Evolutionary conservation across 1,139 yeast species (phyloP).

Genomic region (Eremothecium gossypii): DNA sequence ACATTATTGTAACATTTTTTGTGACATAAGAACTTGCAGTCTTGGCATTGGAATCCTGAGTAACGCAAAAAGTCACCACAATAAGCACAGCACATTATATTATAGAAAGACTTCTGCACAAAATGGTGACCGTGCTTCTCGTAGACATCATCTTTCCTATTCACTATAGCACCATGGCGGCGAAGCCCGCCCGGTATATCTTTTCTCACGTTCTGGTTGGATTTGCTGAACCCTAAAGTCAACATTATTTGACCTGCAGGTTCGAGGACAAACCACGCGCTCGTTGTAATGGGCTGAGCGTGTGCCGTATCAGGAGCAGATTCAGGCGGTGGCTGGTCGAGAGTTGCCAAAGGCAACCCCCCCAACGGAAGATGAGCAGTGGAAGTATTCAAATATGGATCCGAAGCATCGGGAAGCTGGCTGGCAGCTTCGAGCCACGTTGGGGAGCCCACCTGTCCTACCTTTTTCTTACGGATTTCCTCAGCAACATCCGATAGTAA

Average conservation of each 20-base stretch:
- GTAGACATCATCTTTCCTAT: slow-evolving; percentile 86
- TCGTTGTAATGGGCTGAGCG: slow-evolving; percentile 35
- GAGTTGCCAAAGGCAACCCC: neutral
- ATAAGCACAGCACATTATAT: slow-evolving; percentile 92
- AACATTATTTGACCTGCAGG: slow-evolving; percentile 87
- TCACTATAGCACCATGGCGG: slow-evolving; percentile 97
- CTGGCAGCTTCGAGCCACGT: slow-evolving; percentile 84
- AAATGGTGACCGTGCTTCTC: slow-evolving; percentile 97
- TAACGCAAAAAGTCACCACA: slow-evolving; percentile 93
- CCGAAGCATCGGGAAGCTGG: slow-evolving; percentile 9
- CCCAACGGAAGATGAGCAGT: slow-evolving; percentile 1
- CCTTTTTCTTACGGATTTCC: slow-evolving; percentile 84
- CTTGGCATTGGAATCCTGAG: slow-evolving; percentile 94
- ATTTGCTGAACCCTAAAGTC: slow-evolving; percentile 69
- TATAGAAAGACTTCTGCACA: slow-evolving; percentile 90
- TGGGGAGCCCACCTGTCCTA: slow-evolving; percentile 62
- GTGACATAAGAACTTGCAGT: slow-evolving; percentile 89
- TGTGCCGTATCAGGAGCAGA: neutral
- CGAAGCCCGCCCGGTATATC: slow-evolving; percentile 54
- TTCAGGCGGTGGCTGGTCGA: neutral
- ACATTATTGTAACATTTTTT: slow-evolving; percentile 90
- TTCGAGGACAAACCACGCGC: slow-evolving; percentile 87
- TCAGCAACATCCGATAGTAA: slow-evolving; percentile 85
- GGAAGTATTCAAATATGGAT: slow-evolving; percentile 11
- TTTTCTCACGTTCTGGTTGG: slow-evolving; percentile 39